These are phyloP conservation scores for Paraconiothyrium sp. DNA, from an alignment of 2,329 filamentous ascomycete genomes.

Conservation along the genomic window DNA sequence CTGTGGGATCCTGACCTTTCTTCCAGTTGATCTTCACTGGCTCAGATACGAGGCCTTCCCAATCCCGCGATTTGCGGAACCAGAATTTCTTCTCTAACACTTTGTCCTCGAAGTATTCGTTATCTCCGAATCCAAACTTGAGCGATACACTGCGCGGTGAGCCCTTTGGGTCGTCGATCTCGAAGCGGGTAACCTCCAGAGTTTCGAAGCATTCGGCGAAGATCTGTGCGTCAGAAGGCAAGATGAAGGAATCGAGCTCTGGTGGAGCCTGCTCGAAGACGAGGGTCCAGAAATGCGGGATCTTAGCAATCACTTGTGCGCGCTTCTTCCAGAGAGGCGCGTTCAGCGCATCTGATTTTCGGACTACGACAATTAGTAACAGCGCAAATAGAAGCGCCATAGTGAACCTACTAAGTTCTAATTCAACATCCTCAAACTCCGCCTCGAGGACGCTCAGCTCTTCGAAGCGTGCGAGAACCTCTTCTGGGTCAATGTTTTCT, in stretches of 20 bases:
- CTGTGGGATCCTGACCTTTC: constrained; percentile 80
- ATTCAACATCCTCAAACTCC: constrained; percentile 84
- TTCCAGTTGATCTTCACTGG: constrained; percentile 86
- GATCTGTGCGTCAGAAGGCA: constrained; percentile 78
- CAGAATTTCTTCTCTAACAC: constrained; percentile 92
- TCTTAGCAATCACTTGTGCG: constrained; percentile 72
- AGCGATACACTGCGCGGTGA: constrained; percentile 79
- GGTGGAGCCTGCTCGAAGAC: constrained; percentile 87
- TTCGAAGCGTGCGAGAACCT: constrained; percentile 64
- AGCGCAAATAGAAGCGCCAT: constrained; percentile 2
- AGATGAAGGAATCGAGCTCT: constrained; percentile 88
- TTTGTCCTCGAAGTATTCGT: constrained; percentile 82
- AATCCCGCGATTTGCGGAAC: constrained; percentile 76
- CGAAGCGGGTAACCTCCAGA: constrained; percentile 81
- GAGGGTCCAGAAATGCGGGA: constrained; percentile 93
- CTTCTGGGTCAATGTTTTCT: constrained; percentile 33
- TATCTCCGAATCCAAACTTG: constrained; percentile 80
- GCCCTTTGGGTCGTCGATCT: constrained; percentile 72
- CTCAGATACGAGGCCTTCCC: constrained; percentile 83
- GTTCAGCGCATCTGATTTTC: constrained; percentile 74
- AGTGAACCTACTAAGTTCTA: constrained; percentile 73
- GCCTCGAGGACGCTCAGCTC: constrained; percentile 82
- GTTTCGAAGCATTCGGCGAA: constrained; percentile 74
- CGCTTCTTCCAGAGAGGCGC: constrained; percentile 80
- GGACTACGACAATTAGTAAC: constrained; percentile 62